A percentile compares a stretch with the other conserved stretches of the same genome.
These are phyloP conservation scores for Beauveria bassiana DNA, from an alignment of 2,329 filamentous ascomycete species.

Conservation along the genomic window DNA sequence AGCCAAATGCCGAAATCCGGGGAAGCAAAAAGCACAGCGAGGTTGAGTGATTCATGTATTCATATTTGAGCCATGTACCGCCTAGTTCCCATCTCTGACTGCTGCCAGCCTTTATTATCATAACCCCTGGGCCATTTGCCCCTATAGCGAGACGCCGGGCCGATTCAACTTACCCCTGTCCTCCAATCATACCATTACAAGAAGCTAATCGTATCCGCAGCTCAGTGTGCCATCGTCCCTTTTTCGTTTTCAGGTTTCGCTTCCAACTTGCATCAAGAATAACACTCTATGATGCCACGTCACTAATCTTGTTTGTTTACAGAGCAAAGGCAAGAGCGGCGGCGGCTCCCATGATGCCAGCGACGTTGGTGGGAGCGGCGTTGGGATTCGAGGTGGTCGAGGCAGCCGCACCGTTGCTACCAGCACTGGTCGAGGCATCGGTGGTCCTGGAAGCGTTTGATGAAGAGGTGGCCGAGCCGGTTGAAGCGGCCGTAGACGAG, in stretches of 20 bases:
- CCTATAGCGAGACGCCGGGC: not conserved
- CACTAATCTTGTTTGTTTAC: not conserved
- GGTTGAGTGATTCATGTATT: not conserved
- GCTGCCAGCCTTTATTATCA: not conserved
- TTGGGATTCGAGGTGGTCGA: not conserved
- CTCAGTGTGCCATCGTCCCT: not conserved
- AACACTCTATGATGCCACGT: too few species aligned
- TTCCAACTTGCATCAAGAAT: not conserved
- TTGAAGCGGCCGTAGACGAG: not conserved
- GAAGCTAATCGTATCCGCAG: not conserved
- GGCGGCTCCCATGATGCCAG: conserved; percentile 10
- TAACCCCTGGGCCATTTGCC: not conserved
- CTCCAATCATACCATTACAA: not conserved
- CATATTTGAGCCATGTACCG: not conserved
- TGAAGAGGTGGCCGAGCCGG: not conserved
- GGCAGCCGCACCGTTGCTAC: not conserved
- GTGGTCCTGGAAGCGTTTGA: not conserved
- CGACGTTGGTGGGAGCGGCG: conserved; percentile 6
- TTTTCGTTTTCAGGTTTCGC: not conserved
- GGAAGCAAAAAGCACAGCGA: not conserved
- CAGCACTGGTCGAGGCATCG: not conserved
- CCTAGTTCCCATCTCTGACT: not conserved
- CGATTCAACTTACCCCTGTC: not conserved
- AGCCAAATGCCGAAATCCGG: not conserved
- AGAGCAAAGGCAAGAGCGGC: conserved; percentile 11